Evolutionary conservation across 352 stramenopile genomes (phyloP).

Genomic region (Pythium biforme): DNA sequence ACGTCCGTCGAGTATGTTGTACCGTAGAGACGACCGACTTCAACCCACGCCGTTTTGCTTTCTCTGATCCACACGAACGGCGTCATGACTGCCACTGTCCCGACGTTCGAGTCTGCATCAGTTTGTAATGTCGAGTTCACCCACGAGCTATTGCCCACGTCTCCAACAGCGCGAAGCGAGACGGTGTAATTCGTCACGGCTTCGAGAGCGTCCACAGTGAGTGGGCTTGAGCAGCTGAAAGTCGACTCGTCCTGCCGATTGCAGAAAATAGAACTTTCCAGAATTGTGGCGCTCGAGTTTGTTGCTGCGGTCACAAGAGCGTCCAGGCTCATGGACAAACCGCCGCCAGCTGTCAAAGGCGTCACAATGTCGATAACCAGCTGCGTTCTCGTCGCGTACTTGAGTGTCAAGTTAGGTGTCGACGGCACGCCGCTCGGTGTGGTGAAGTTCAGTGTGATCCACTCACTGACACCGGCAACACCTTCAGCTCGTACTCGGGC

Average conservation of each 20-base stretch:
- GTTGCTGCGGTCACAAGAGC: slow-evolving; percentile 1
- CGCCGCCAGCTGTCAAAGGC: slow-evolving; percentile 21
- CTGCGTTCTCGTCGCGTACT: slow-evolving; percentile 27
- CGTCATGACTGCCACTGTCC: slow-evolving; percentile 21
- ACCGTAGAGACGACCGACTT: slow-evolving; percentile 21
- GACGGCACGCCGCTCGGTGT: slow-evolving; percentile 34
- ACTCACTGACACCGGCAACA: slow-evolving; percentile 25
- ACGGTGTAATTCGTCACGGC: slow-evolving; percentile 28
- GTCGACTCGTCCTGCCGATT: not conserved
- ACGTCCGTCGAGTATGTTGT: slow-evolving; percentile 15
- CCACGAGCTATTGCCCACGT: slow-evolving; percentile 34
- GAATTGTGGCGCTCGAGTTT: not conserved
- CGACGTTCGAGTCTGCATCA: slow-evolving; percentile 24
- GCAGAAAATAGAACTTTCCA: slow-evolving; percentile 7
- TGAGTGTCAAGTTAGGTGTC: slow-evolving; percentile 19
- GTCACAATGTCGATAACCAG: slow-evolving; percentile 28
- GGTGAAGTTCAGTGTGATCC: slow-evolving; percentile 27
- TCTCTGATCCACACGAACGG: slow-evolving; percentile 24
- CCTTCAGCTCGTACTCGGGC: slow-evolving; percentile 25
- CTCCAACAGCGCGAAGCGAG: slow-evolving; percentile 29
- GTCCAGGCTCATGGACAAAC: slow-evolving; percentile 14
- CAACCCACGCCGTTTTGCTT: slow-evolving; percentile 11
- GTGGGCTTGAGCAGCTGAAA: slow-evolving; percentile 27
- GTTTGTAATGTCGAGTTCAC: slow-evolving; percentile 22
- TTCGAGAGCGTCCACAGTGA: slow-evolving; percentile 16